Evolutionary conservation across 148 eudicot species (phyloP), one percentile per base, ranked within the genome.

Genomic region (Rhododendron kiyosumense): DNA sequence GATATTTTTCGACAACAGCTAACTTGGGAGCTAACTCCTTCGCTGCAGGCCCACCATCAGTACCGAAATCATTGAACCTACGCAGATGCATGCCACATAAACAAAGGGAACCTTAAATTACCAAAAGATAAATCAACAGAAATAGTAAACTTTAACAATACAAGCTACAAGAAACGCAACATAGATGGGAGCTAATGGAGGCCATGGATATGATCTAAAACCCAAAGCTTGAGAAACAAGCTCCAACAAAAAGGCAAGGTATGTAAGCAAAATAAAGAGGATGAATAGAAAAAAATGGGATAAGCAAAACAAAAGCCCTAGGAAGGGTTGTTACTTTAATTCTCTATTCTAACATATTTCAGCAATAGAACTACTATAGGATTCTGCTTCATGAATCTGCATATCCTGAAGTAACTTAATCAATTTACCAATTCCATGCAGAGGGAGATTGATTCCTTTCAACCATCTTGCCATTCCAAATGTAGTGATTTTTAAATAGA

Each of bases 11-110:
- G 38, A 92, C 24, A 81, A 49, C 87, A 81, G 51, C 82, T 52
- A 94, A 30, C 89, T 90, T 93, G 59, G 97, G 95, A 84, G 87
- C 92, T 84, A 92, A 83, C 76, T 89, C 91, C 78, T 91, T 91
- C 30, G 94, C 97, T 84, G 94, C 92, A 52, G 95, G 93, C 30
- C 98, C 98, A 48, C 97, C 98, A 89, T 94, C 92, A 75, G 65
- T 90, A 51, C 97, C 96, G 84, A 94, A 94, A 79, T 95, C 98
- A 91, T 90, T 91, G 91, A 90, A 95, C 94, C 98, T 95, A 48
- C 18, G 38, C 17, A 22, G 46, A 85, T 36, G 46, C 59, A 74
- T 45, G 22, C n/a, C 73, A 46, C 28, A 54, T 24, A 3, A 84
- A 36, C 38, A 48, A 77, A 73, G 78, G 46, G 59, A 22, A 63